Base-by-base conservation (phyloP, 768 basidiomycete species). In the Plicaturopsis crispa region DNA sequence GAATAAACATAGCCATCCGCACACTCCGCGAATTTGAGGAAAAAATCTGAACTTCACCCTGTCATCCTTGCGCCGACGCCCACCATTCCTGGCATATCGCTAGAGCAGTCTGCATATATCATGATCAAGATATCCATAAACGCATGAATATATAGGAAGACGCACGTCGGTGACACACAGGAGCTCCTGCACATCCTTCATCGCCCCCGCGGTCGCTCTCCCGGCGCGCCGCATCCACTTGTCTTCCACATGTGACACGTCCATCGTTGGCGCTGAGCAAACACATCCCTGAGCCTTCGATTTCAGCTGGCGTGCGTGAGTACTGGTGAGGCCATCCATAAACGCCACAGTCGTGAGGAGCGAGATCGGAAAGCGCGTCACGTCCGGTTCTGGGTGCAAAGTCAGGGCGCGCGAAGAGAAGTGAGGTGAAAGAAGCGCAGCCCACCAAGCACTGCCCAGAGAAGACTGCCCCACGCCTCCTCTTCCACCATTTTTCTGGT, bases 311-410 rank as follows among this genome's bases (percentile, higher is more conserved):
- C 48, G 33, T 7, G 57, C 53, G 7, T 78, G 52, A 6, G 63
- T 55, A 6, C 58, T 48, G 5, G 66, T 34, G 13, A 77, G 50
- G 3, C 68, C 64, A 2, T 74, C 66, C 6, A 73, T 49, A 2
- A 84, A 48, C 3, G 74, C 72, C 6, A 69, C 66, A 0, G 63
- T 66, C 0, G 80, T 77, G 10, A 83, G 65, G 11, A 74, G 48
- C 11, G 73, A 73, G 10, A 78, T 44, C 3, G 72, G 68, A 48
- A 70, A 77, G 33, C 59, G 65, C 38, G 77, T 52, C 32, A 77
- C 57, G 36, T 77, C 74, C 3, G 70, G 66, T 43, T 74, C 80
- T 80, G 34, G 13, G 18, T 8, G 21, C 14, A 28, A 20, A 13
- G n/a, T n/a, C n/a, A n/a, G n/a, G n/a, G n/a, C n/a, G 32, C 6